Percentiles rank a stretch among this genome's conserved stretches.
Conservation (phyloP, 768 basidiomycete species). For the Hygrophorus russula region DNA sequence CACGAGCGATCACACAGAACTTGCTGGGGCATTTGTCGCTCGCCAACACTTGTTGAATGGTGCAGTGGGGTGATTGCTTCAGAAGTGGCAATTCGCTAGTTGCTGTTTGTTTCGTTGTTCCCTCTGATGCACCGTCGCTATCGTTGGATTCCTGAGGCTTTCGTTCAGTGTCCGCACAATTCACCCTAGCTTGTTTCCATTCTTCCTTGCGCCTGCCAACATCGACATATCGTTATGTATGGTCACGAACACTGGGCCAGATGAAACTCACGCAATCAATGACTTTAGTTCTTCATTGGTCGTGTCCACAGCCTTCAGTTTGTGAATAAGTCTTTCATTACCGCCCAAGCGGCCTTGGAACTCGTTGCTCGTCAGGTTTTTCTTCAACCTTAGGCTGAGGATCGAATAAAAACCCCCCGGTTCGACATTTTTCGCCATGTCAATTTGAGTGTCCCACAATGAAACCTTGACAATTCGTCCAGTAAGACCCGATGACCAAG, state of each 20-base stretch:
- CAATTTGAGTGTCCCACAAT: slow-evolving; percentile 36
- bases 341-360: slow-evolving; percentile 39
- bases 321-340: slow-evolving; percentile 29
- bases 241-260: neutral
- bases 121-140: neutral
- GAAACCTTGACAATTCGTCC: slow-evolving; percentile 40
- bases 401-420: slow-evolving; percentile 36
- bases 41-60: slow-evolving; percentile 26
- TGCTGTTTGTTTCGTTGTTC: neutral
- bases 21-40: slow-evolving; percentile 21
- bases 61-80: slow-evolving; percentile 5
- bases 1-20: slow-evolving; percentile 36
- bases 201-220: slow-evolving; percentile 15
- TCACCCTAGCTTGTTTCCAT: slow-evolving; percentile 12
- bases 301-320: slow-evolving; percentile 25
- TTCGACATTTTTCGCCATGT: slow-evolving; percentile 24
- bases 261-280: slow-evolving; percentile 27
- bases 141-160: too few species aligned
- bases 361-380: slow-evolving; percentile 16
- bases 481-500: slow-evolving; percentile 35
- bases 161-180: neutral
- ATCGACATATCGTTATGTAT: neutral
- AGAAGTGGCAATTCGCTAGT: neutral
- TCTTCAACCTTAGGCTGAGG: slow-evolving; percentile 38
- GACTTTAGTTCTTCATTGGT: slow-evolving; percentile 28